Percentiles rank a stretch among this genome's conserved stretches.
These are phyloP conservation scores for Cryptomeria japonica DNA, from an alignment of 75 land plant genomes.

Conservation along the genomic window DNA sequence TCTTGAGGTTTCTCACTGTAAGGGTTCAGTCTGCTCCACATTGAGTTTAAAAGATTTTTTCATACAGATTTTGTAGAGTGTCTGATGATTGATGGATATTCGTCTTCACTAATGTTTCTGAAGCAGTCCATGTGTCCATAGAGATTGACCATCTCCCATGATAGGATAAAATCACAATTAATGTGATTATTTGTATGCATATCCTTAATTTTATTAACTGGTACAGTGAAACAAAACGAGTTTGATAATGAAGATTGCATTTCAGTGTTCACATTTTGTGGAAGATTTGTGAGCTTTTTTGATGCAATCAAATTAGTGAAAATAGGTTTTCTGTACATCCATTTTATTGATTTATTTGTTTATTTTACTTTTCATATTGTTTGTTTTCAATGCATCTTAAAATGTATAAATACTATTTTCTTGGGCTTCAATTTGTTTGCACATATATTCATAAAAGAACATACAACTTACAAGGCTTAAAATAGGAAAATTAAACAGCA, in stretches of 20 bases:
- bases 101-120: not conserved
- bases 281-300: not conserved
- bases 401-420: not conserved
- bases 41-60: not conserved
- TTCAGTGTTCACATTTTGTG: not conserved
- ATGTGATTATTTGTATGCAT: not conserved
- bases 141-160: not conserved
- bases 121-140: not conserved
- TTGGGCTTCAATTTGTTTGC: not conserved
- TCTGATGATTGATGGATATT: not conserved
- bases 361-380: not conserved
- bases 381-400: not conserved
- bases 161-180: not conserved
- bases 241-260: not conserved
- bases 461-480: not conserved
- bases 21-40: not conserved
- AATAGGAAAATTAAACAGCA: not conserved
- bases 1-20: not conserved
- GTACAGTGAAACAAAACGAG: not conserved
- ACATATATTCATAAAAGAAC: not conserved
- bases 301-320: not conserved
- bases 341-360: not conserved
- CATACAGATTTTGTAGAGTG: not conserved
- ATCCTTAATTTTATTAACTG: not conserved
- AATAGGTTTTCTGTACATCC: not conserved